Evolutionary conservation across 2,329 filamentous ascomycete genomes (phyloP).

Genomic region (Claviceps digitariae): DNA sequence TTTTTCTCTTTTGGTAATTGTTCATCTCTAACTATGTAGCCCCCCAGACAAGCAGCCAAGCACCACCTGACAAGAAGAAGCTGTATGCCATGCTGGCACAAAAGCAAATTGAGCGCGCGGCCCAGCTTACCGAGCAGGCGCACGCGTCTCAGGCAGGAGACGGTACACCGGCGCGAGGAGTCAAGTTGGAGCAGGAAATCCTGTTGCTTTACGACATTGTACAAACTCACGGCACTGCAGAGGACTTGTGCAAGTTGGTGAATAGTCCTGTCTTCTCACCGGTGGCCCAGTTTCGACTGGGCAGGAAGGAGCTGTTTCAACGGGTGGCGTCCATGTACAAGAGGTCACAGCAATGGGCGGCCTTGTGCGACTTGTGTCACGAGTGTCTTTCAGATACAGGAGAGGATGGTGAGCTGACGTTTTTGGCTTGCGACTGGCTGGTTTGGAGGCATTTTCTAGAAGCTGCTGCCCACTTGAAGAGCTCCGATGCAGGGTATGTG

Average conservation of each 20-base stretch:
- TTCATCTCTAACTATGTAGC: too few relatives aligned
- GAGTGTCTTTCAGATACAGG: slow-evolving; percentile 27
- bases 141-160: slow-evolving; percentile 9
- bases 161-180: slow-evolving; percentile 13
- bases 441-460: slow-evolving; percentile 27
- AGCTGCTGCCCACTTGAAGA: slow-evolving; percentile 22
- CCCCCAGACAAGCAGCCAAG: slow-evolving; percentile 32
- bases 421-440: slow-evolving; percentile 32
- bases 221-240: slow-evolving; percentile 26
- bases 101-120: slow-evolving; percentile 37
- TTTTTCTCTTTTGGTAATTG: too few relatives aligned
- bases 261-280: slow-evolving; percentile 27
- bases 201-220: slow-evolving; percentile 35
- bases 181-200: slow-evolving; percentile 36
- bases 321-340: slow-evolving; percentile 26
- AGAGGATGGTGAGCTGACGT: slow-evolving; percentile 22
- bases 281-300: slow-evolving; percentile 28
- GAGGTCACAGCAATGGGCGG: slow-evolving; percentile 26
- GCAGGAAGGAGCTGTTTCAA: slow-evolving; percentile 33
- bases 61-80: slow-evolving; percentile 33
- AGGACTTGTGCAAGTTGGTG: slow-evolving; percentile 27
- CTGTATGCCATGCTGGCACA: slow-evolving; percentile 37
- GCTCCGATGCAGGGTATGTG: slow-evolving; percentile 20
- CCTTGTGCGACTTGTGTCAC: slow-evolving; percentile 29
- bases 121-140: slow-evolving; percentile 28